Base-by-base conservation (phyloP, 2,329 filamentous ascomycete genomes). In the Fusarium oligoseptatum region DNA sequence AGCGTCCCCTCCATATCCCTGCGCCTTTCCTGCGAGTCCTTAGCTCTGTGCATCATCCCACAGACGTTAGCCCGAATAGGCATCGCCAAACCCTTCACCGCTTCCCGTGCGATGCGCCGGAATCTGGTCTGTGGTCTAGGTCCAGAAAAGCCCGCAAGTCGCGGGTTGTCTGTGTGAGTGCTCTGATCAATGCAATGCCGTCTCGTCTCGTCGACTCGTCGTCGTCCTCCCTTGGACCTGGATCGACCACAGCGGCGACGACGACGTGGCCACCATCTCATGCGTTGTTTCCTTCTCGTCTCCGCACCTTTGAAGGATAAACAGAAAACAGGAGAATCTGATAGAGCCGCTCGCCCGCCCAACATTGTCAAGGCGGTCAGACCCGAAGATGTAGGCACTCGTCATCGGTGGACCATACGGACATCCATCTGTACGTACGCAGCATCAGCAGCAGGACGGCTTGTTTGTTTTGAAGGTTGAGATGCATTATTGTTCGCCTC, bases 41-140 rank as follows among this genome's bases (percentile, higher is more conserved):
- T 78, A 74, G 74, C 71, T 73, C 70, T 70, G 74, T 78, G 73
- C 75, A 76, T 75, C 66, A 74, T 76, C 57, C 71, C 64, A 73
- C 73, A 72, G 61, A 41, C 32, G 57, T 73, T 74, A 68, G 64
- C 77, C 75, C 60, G 50, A 79, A 79, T 60, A 63, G 77, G 77
- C 58, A 79, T 79, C 76, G 77, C 60, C 67, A 72, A 78, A 66
- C 73, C 55, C 69, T 68, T 79, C 77, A 79, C 77, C 77, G 77
- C 77, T 72, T 79, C 76, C 62, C 70, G 24, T 70, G 63, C 65
- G 57, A 66, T 70, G 61, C 66, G 64, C 63, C 73, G 52, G 17
- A 73, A 57, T 50, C 50, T 75, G 43, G 43, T 27, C 48, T 52
- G 48, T 52, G 48, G 48, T 52, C 48, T 52, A 15, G 48, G 60